phyloP scores from a whole-genome alignment of 805 yeast species.

The Brettanomyces anomalus region DNA sequence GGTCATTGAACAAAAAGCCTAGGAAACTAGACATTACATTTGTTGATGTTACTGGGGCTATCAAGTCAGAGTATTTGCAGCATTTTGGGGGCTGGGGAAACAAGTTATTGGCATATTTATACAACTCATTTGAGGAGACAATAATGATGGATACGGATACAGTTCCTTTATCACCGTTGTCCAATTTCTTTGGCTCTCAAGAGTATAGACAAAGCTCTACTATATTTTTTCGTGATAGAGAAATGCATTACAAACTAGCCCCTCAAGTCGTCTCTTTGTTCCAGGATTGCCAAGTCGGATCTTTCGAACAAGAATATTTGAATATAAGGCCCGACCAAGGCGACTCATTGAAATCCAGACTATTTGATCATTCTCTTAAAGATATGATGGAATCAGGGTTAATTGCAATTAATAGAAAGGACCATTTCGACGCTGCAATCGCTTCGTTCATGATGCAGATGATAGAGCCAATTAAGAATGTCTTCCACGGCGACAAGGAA shows the following conservation, averaged over 20 bases:
- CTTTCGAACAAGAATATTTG: background rate
- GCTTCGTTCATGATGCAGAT: slow-evolving; percentile 35
- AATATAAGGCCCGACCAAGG: slow-evolving; percentile 5
- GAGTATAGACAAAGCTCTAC: slow-evolving; percentile 30
- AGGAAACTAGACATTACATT: slow-evolving; percentile 22
- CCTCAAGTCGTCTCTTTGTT: background rate
- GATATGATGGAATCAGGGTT: slow-evolving; percentile 44
- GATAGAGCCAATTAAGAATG: slow-evolving; percentile 33
- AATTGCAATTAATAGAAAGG: slow-evolving; percentile 35
- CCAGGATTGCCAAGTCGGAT: background rate
- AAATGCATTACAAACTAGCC: slow-evolving; percentile 10
- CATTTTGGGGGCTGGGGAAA: slow-evolving; percentile 24
- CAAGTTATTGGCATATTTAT: slow-evolving; percentile 49
- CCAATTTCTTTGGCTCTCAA: slow-evolving; percentile 29
- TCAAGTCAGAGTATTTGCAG: slow-evolving; percentile 16
- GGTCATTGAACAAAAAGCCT: background rate
- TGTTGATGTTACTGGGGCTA: slow-evolving; percentile 25
- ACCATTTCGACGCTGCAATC: slow-evolving; percentile 38
- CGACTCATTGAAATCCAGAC: slow-evolving; percentile 28
- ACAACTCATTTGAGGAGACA: slow-evolving; percentile 49
- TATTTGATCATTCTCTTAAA: slow-evolving; percentile 32
- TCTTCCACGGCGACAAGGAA: slow-evolving; percentile 75
- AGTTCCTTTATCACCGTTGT: slow-evolving; percentile 28
- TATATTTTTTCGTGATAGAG: slow-evolving; percentile 42
- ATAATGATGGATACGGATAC: slow-evolving; percentile 48